Evolutionary conservation across 2,329 filamentous ascomycete genomes (phyloP), one percentile per base, ranked within the genome.

Genomic region (Tympanopsis confertula): DNA sequence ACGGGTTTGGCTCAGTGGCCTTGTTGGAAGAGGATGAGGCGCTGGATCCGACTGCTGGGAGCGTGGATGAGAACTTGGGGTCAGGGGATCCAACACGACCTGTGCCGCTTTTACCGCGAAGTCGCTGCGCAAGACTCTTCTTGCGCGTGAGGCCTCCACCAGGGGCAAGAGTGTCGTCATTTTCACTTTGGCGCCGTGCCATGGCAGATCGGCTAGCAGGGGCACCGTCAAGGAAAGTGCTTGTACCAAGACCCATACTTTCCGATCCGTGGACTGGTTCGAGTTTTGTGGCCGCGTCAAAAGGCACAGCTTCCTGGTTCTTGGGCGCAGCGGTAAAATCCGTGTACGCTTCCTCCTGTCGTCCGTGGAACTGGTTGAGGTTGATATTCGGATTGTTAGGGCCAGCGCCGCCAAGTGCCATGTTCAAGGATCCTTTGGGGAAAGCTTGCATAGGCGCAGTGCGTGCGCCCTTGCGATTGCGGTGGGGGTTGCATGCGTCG

Each of bases 361-460:
- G 62, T 39, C 78, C 78, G 51, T 81, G 74, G 53, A 79, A 74
- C 39, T 68, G 63, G 49, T 76, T 74, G 24, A 80, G 63, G 51
- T 82, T 73, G 37, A 80, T 68, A 39, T 70, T 69, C 35, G 66
- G 64, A 48, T 78, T 74, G 38, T 75, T 56, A 3, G 77, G 77
- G 3, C 77, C 78, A 15, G 74, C 63, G 19, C 78, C 78, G 39
- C 77, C 77, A 13, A 82, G 55, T 10, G 68, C 69, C 62, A 81
- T 82, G 56, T 82, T 82, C 39, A 68, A 66, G 3, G 74, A 79
- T 42, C 69, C 72, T 38, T 68, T 71, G 3, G 78, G 75, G 55
- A 82, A 82, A 4, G 78, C 78, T 50, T 80, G 69, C 74, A 82
- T 80, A 4, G 78, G 78, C 13, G 78, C 77, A 26, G 69, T 65